Evolutionary conservation across 352 stramenopile genomes (phyloP).

Genomic region (Globisporangium takayamanum): DNA sequence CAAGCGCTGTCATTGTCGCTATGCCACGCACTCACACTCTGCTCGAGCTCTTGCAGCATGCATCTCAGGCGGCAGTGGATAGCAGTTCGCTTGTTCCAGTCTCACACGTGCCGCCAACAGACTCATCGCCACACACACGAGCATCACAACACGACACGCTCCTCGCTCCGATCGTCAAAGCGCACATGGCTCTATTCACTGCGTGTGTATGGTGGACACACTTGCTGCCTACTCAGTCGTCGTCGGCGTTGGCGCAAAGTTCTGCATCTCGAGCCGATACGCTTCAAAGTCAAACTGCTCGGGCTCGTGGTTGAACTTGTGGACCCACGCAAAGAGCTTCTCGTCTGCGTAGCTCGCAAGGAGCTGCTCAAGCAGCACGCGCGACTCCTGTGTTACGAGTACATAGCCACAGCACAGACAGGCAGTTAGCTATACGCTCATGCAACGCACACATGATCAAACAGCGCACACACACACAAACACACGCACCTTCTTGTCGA

Average conservation of each 20-base stretch:
- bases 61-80: no score
- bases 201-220: not conserved
- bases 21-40: no score
- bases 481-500: constrained; percentile 59
- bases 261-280: constrained; percentile 50
- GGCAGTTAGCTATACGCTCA: not conserved
- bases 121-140: not conserved
- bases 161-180: not conserved
- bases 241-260: constrained; percentile 4
- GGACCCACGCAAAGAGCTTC: constrained; percentile 56
- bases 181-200: not conserved
- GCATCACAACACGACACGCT: not conserved
- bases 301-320: constrained; percentile 84
- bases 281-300: constrained; percentile 82
- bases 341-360: constrained; percentile 66
- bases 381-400: constrained; percentile 37
- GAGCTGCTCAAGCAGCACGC: constrained; percentile 56
- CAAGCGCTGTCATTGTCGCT: no score
- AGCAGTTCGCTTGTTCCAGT: no score
- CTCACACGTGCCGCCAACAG: no score
- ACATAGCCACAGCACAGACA: not conserved
- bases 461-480: not conserved
- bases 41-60: no score
- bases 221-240: not conserved
- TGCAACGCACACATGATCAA: not conserved